Conservation (phyloP, 768 basidiomycete genomes). For the Mycena pura region DNA sequence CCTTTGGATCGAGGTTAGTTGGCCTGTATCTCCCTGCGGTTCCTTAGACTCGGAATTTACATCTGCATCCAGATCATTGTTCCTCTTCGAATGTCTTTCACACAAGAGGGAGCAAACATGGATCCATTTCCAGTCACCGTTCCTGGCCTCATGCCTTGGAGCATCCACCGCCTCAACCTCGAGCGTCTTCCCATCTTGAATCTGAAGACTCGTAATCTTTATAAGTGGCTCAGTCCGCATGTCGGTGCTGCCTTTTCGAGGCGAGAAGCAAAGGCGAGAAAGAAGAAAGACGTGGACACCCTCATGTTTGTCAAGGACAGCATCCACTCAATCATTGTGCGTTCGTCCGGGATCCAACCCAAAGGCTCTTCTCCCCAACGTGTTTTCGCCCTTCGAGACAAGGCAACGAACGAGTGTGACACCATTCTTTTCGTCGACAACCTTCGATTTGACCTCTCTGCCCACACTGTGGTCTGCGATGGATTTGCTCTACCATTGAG, state of each 20-base stretch:
- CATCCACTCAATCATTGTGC: slow-evolving; percentile 36
- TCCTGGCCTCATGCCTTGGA: slow-evolving; percentile 32
- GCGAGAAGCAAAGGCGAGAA: slow-evolving; percentile 41
- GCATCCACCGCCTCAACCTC: slow-evolving; percentile 42
- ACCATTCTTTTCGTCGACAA: slow-evolving; percentile 53
- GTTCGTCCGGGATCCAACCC: slow-evolving; percentile 32
- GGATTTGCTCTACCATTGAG: slow-evolving; percentile 51
- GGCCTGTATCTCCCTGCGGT: slow-evolving; percentile 1
- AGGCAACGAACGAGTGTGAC: slow-evolving; percentile 31
- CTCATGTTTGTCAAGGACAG: slow-evolving; percentile 41
- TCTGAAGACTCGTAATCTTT: slow-evolving; percentile 2
- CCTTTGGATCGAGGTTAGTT: slow-evolving; percentile 40
- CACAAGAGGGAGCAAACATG: slow-evolving; percentile 34
- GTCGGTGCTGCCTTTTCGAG: slow-evolving; percentile 7
- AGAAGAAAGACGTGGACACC: slow-evolving; percentile 44
- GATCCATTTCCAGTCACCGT: slow-evolving; percentile 33
- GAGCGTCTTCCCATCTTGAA: slow-evolving; percentile 36
- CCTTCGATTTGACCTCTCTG: slow-evolving; percentile 54
- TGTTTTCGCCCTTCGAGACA: slow-evolving; percentile 32
- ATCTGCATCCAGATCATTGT: slow-evolving; percentile 16
- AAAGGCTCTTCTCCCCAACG: not conserved
- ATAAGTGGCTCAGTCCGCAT: slow-evolving; percentile 41
- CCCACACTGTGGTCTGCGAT: slow-evolving; percentile 59
- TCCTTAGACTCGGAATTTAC: not conserved
- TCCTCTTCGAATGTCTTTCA: slow-evolving; percentile 14